Evolutionary conservation across 2,329 filamentous ascomycete genomes (phyloP).

Genomic region (Graphilbum sp.): DNA sequence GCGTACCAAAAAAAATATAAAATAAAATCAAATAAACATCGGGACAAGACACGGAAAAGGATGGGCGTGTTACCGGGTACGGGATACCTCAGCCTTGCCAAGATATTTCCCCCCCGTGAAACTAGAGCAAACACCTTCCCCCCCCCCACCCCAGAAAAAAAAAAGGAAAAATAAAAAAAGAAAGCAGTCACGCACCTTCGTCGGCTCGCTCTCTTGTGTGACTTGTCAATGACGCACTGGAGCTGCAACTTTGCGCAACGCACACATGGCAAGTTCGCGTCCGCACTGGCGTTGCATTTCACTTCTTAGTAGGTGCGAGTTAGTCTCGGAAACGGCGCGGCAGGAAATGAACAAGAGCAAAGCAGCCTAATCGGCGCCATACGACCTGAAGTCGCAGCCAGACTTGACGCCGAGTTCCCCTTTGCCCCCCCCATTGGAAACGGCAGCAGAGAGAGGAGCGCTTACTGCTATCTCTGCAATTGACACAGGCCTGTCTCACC

Average conservation of each 20-base stretch:
- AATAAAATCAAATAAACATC: neutral
- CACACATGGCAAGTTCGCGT: conserved; percentile 8
- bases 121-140: too few relatives aligned
- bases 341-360: neutral
- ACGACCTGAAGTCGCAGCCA: conserved; percentile 7
- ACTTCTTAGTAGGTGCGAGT: conserved; percentile 8
- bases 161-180: neutral
- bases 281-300: conserved; percentile 10
- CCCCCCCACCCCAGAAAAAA: too few relatives aligned
- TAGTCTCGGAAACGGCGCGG: neutral
- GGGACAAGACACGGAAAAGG: neutral
- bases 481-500: conserved; percentile 9
- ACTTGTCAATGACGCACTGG: conserved; percentile 10
- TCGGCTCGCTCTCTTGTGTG: conserved; percentile 10
- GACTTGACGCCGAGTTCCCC: too few relatives aligned
- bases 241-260: conserved; percentile 11
- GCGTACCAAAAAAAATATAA: neutral
- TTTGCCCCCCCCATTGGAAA: too few relatives aligned
- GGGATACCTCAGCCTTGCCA: neutral
- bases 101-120: neutral
- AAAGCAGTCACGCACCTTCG: conserved; percentile 7
- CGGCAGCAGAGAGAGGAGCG: neutral
- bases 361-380: neutral
- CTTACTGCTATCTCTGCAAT: conserved; percentile 13
- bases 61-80: neutral